Conservation (phyloP, 2,329 filamentous ascomycete genomes). For the Pseudogymnoascus sp. region DNA sequence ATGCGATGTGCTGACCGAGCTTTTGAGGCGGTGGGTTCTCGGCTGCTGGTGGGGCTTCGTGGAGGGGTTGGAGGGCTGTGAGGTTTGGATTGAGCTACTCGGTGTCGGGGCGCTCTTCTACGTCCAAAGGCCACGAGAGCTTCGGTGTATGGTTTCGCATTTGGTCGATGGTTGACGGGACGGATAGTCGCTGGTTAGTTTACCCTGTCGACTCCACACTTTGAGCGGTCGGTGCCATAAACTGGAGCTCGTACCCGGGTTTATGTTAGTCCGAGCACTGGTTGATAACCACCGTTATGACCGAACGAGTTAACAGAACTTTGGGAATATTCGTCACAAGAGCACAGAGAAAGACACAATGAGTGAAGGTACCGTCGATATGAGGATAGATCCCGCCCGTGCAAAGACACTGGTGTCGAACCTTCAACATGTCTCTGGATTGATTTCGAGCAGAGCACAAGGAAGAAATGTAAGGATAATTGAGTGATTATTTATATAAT, state of each 20-base stretch:
- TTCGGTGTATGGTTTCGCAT: neutral
- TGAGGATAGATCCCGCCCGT: slow-evolving; percentile 55
- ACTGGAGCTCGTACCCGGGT: slow-evolving; percentile 2
- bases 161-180: slow-evolving; percentile 5
- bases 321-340: neutral
- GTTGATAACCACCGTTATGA: slow-evolving; percentile 1
- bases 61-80: neutral
- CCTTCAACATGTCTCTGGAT: slow-evolving; percentile 50
- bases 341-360: neutral
- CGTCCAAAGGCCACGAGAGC: neutral
- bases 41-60: neutral
- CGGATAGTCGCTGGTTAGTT: slow-evolving; percentile 6
- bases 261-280: neutral
- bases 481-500: slow-evolving; percentile 14
- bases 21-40: neutral
- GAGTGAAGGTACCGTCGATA: slow-evolving; percentile 25
- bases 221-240: neutral
- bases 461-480: slow-evolving; percentile 44
- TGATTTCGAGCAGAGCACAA: slow-evolving; percentile 45
- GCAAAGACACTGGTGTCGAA: slow-evolving; percentile 55
- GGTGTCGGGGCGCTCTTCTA: neutral
- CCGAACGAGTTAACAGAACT: neutral
- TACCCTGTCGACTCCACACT: slow-evolving; percentile 6
- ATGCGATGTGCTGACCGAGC: neutral
- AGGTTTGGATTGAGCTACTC: neutral